phyloP scores from a whole-genome alignment of 108 stramenopile genomes.

The Aurantiochytrium sp. region DNA sequence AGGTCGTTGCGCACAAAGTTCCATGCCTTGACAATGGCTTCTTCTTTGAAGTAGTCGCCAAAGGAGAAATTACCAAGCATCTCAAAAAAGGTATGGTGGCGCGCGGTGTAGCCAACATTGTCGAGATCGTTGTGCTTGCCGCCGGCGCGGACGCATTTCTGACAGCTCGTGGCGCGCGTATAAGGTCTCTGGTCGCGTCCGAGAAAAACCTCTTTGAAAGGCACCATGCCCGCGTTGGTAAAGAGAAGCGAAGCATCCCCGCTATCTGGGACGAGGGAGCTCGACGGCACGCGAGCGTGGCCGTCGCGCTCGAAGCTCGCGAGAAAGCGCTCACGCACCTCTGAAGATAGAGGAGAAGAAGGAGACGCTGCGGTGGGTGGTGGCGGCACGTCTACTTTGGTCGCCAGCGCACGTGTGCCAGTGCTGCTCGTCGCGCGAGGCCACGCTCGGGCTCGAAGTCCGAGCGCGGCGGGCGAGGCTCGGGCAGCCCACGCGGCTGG shows the following conservation, averaged over 20 bases:
- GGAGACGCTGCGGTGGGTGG: background rate
- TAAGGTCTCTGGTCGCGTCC: slow-evolving; percentile 72
- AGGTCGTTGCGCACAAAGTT: slow-evolving; percentile 75
- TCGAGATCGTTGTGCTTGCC: slow-evolving; percentile 99
- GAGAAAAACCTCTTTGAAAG: slow-evolving; percentile 94
- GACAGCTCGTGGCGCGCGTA: slow-evolving; percentile 80
- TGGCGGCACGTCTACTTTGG: background rate
- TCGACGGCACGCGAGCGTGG: slow-evolving; percentile 73
- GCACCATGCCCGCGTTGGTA: slow-evolving; percentile 99
- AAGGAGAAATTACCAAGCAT: slow-evolving; percentile 99
- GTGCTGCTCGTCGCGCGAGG: background rate
- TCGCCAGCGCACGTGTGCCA: no score
- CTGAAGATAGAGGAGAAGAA: background rate
- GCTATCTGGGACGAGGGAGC: slow-evolving; percentile 85
- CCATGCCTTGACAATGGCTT: slow-evolving; percentile 92
- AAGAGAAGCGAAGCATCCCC: slow-evolving; percentile 97
- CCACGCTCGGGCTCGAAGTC: background rate
- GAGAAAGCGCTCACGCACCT: background rate
- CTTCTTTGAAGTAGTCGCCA: slow-evolving; percentile 96
- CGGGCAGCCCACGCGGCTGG: no score
- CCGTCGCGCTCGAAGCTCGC: slow-evolving; percentile 38
- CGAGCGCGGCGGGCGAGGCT: background rate
- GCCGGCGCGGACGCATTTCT: slow-evolving; percentile 99
- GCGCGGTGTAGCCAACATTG: slow-evolving; percentile 97
- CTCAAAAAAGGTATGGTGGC: slow-evolving; percentile 99